Percentiles rank a stretch among this genome's conserved stretches.
These are phyloP conservation scores for Tulasnella sp. DNA, from an alignment of 768 basidiomycete species.

Conservation along the genomic window DNA sequence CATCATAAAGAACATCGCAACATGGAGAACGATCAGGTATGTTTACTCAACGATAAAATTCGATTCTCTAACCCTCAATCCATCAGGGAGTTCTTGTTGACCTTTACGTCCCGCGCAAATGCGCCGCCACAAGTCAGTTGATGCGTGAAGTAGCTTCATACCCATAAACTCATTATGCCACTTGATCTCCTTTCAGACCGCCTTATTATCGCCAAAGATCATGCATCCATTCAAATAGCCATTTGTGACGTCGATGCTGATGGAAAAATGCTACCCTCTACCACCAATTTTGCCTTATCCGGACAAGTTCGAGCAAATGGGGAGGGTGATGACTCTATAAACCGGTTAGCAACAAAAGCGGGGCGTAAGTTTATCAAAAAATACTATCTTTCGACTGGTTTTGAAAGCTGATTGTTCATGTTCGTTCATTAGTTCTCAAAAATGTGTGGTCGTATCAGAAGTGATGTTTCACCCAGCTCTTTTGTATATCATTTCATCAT, in stretches of 20 bases:
- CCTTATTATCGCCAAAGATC: slow-evolving; percentile 96
- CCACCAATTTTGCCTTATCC: slow-evolving; percentile 87
- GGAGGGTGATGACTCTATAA: slow-evolving; percentile 92
- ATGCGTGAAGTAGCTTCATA: neutral
- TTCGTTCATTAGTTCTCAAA: slow-evolving; percentile 57
- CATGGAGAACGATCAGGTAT: slow-evolving; percentile 88
- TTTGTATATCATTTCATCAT: too few relatives aligned
- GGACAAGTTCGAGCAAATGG: slow-evolving; percentile 90
- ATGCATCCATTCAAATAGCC: slow-evolving; percentile 95
- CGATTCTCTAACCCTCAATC: slow-evolving; percentile 5
- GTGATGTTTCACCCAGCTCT: slow-evolving; percentile 35
- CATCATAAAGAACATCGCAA: slow-evolving; percentile 13
- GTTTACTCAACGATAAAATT: slow-evolving; percentile 22
- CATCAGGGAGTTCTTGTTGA: slow-evolving; percentile 91
- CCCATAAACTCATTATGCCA: neutral
- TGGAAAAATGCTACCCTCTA: slow-evolving; percentile 63
- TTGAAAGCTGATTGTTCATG: neutral
- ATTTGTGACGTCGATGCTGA: slow-evolving; percentile 87
- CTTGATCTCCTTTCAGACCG: slow-evolving; percentile 47
- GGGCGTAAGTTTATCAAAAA: slow-evolving; percentile 55
- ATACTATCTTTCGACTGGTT: slow-evolving; percentile 2
- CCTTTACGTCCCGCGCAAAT: slow-evolving; percentile 99
- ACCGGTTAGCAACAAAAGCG: slow-evolving; percentile 88
- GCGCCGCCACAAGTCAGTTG: slow-evolving; percentile 76
- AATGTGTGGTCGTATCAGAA: slow-evolving; percentile 95